Base-by-base conservation (phyloP, 2,329 filamentous ascomycete genomes). In the Blastomyces percursus region DNA sequence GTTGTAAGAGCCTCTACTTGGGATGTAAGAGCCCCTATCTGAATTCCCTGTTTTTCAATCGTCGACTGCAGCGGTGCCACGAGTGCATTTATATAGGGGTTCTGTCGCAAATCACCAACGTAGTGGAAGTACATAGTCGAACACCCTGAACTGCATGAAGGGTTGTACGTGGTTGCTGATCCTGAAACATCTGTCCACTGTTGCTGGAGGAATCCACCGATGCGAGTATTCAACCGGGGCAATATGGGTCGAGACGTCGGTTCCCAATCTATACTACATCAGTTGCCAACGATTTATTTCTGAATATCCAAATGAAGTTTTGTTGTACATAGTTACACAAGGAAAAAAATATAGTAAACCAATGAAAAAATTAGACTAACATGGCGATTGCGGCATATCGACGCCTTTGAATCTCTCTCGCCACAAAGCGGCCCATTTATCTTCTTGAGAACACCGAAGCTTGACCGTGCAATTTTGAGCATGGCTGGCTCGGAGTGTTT, bases 391-490 rank as follows among this genome's bases (percentile, higher is more conserved):
- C 6, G 54, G 35, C 35, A 57, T 16, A 27, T 35, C 50, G 14
- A 30, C 48, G 5, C 50, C 48, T 14, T 9, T n/a, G 50, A 61
- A 61, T 46, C 50, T 21, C n/a, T 44, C 51, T 21, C 60, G 60
- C 60, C 60, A 61, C 42, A 61, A 14, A n/a, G 30, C 21, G 27
- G 32, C 48, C 60, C 60, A 61, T 42, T 38, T 48, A 24, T 54
- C 50, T 44, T 61, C 60, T 16, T 61, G 50, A 21, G 46, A 54
- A 16, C 50, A 38, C 2, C 32, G 32, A 27, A 61, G 46, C 30
- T 32, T 42, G 12, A 40, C n/a, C 1, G 50, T n/a, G 21, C 60
- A 56, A 19, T 32, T 51, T 32, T n/a, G n/a, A 24, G 40, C n/a
- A 46, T 55, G 60, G 24, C 19, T 21, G 19, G 11, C 16, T 42